Base-by-base conservation (phyloP, 2,329 filamentous ascomycete genomes). In the Fusarium oxysporum region DNA sequence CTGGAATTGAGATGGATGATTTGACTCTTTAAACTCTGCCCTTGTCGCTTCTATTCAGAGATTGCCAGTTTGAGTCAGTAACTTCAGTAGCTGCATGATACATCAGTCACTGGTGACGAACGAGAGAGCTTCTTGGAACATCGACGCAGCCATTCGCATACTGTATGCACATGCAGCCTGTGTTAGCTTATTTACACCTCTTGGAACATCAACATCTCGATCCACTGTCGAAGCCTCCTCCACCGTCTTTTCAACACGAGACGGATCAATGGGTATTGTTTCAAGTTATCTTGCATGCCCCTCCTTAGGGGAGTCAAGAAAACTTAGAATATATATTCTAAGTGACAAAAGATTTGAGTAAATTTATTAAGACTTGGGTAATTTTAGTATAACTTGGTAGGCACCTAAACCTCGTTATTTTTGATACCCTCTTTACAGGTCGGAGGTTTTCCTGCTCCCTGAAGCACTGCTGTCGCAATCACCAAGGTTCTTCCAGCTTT, bases 201-300 rank as follows among this genome's bases (percentile, higher is more conserved):
- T 47, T 50, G 47, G 55, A 56, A 23, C 33, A 35, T 62, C 62
- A 19, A 55, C 30, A 40, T 54, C 33, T 54, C 23, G 64, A 55
- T 69, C 63, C 64, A 72, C 64, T 47, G 38, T 65, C 38, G 33
- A 62, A 72, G 55, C 60, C 13, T 55, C 70, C 55, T 72, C 69
- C 70, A 72, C 70, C 70, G 70, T 72, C 70, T 72, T 72, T 72
- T 72, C 30, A 66, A 72, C 44, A 35, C 59, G 59, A 70, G 59
- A 70, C 59, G 35, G 11, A 30, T 17, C 53, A 28, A 59, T 65
- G 43, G 14, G n/a, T 19, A 62, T 38, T 47, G 68, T 66, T 66
- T 66, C 62, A 58, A 61, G 25, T 44, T 53, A n/a, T 32, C 21
- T 43, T 28, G 19, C 41, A 14, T 54, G 28, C 54, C 58, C 68